phyloP scores from a whole-genome alignment of 306 rosid species.

The Begonia loranthoides region DNA sequence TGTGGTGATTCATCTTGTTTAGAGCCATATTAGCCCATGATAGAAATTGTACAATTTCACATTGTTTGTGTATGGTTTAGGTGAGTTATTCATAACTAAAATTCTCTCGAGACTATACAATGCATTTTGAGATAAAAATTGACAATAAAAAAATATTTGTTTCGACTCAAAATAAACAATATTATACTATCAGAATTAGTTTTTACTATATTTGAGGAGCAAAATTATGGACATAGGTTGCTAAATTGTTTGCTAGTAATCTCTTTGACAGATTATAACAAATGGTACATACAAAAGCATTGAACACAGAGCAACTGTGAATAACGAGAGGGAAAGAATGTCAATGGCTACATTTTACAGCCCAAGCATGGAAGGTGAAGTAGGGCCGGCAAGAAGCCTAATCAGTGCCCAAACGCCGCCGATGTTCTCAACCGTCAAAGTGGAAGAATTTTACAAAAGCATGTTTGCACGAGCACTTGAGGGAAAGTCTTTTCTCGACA shows the following conservation, averaged over 20 bases:
- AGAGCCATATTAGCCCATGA: no score
- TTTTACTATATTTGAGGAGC: no score
- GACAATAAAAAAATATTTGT: no score
- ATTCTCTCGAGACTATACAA: no score
- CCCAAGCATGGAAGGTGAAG: conserved; percentile 17
- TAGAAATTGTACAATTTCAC: no score
- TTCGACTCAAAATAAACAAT: no score
- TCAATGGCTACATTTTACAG: conserved; percentile 32
- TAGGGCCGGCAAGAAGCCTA: conserved; percentile 34
- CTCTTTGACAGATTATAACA: conserved; percentile 30
- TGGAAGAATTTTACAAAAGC: conserved; percentile 10
- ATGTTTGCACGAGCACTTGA: conserved; percentile 24
- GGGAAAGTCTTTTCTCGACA: conserved; percentile 21
- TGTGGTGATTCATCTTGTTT: no score
- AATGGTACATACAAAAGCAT: conserved; percentile 35
- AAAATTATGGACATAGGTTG: not conserved
- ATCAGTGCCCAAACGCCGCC: conserved; percentile 23
- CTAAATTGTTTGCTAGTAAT: not conserved
- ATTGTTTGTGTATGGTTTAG: no score
- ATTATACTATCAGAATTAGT: no score
- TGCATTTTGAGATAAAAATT: no score
- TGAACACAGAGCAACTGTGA: conserved; percentile 31
- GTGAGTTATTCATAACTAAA: no score
- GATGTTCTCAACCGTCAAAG: conserved; percentile 8
- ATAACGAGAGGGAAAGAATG: conserved; percentile 28